Evolutionary conservation across 257 asterid species (phyloP), one percentile per base, ranked within the genome.

Genomic region (Oldenlandia corymbosa): DNA sequence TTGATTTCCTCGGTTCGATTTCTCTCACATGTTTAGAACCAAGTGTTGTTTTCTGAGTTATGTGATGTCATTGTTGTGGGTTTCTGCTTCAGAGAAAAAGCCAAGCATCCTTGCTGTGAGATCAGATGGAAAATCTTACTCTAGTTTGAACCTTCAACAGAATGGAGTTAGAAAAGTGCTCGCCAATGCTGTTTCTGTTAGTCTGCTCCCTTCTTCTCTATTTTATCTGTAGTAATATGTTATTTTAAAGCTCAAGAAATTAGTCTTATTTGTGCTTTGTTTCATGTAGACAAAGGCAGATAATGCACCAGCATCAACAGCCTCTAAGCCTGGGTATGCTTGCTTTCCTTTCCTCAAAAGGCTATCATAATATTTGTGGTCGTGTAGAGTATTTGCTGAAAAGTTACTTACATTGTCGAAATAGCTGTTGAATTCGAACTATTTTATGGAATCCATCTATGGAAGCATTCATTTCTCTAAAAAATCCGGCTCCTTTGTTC

Each of bases 321-420:
- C 83, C 65, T 77, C 89, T 69, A 87, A 81, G 73, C 72, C 86
- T 4, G 92, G 95, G 90, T 87, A 82, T 32, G 64, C 68, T 65
- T 32, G 62, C 68, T 65, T 45, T 69, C 49, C 47, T 62, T 60
- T 73, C 23, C 34, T 70, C 23, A 41, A n/a, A 45, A 17, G 49
- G 21, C 45, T 39, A 36, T 27, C 21, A 16, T 18, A 53, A 6
- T 11, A n/a, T n/a, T n/a, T n/a, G n/a, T n/a, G n/a, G n/a, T n/a
- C n/a, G n/a, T n/a, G n/a, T n/a, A n/a, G n/a, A n/a, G n/a, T n/a
- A n/a, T n/a, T n/a, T n/a, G n/a, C n/a, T n/a, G n/a, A n/a, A n/a
- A n/a, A n/a, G n/a, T n/a, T 34, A 34, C 39, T 3, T 34, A 9
- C 4, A 9, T 34, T 34, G 39, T 34, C 7, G 43, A 39, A 39